Percentiles rank a stretch among this genome's conserved stretches.
Conservation (phyloP, 192 early-diverging fungal species). For the Backusella mclennaniae region DNA sequence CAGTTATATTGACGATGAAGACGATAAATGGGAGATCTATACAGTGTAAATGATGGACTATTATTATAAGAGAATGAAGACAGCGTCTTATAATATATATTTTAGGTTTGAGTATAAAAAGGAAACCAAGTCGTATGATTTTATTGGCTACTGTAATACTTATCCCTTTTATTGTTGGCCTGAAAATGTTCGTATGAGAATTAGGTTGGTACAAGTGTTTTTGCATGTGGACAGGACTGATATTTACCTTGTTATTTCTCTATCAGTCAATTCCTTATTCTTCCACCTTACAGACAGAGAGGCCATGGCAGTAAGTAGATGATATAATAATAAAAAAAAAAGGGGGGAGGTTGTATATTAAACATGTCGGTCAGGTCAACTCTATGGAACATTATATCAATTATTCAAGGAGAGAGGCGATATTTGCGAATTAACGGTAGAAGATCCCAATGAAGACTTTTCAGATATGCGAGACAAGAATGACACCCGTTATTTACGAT, state of each 20-base stretch:
- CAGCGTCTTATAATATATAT: no score
- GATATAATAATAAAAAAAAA: no score
- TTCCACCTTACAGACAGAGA: constrained; percentile 83
- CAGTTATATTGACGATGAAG: constrained; percentile 78
- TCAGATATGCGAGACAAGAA: constrained; percentile 82
- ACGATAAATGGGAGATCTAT: constrained; percentile 80
- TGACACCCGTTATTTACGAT: constrained; percentile 67
- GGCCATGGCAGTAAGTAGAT: constrained; percentile 71
- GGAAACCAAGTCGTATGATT: constrained; percentile 54
- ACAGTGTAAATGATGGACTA: constrained; percentile 28
- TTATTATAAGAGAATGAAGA: no score
- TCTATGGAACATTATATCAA: constrained; percentile 66
- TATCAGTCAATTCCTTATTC: constrained; percentile 85
- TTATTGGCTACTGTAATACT: constrained; percentile 83
- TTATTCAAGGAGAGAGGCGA: constrained; percentile 43
- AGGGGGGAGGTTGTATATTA: not conserved
- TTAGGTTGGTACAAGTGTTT: constrained; percentile 57
- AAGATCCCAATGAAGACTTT: constrained; percentile 92
- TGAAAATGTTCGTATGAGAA: constrained; percentile 75
- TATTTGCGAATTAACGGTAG: constrained; percentile 72
- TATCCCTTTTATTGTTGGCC: constrained; percentile 88
- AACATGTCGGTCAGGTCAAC: constrained; percentile 33
- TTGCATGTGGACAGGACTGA: not conserved
- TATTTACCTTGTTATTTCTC: not conserved
- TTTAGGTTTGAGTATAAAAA: constrained; percentile 51